phyloP scores from a whole-genome alignment of 1,284 basidiomycete species.

The Boletellus dicymbophilus region DNA sequence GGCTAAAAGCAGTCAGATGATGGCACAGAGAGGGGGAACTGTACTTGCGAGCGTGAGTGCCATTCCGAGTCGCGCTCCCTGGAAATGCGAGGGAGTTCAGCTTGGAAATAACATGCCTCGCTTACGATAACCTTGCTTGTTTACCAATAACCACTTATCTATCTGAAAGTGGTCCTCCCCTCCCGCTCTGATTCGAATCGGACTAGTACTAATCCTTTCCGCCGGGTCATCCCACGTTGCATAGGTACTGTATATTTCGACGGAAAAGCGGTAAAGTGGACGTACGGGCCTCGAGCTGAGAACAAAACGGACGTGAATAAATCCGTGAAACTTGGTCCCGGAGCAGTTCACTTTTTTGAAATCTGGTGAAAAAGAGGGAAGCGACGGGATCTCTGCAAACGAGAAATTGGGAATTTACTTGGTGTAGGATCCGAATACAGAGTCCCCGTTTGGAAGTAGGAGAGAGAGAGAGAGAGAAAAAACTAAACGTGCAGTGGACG shows the following conservation, averaged over 20 bases:
- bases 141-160: conserved; percentile 56
- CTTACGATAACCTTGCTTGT: conserved; percentile 56
- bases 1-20: background rate
- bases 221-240: conserved; percentile 31
- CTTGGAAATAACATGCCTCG: too few relatives aligned
- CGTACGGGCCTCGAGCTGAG: conserved; percentile 57
- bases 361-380: too few relatives aligned
- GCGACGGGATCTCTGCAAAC: too few relatives aligned
- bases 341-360: too few relatives aligned
- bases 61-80: conserved; percentile 78
- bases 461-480: too few relatives aligned
- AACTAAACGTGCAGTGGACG: too few relatives aligned
- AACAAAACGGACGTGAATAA: background rate
- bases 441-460: too few relatives aligned
- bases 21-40: conserved; percentile 1
- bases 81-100: background rate
- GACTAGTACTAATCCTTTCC: conserved; percentile 57
- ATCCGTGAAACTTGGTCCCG: too few relatives aligned
- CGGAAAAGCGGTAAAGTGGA: too few relatives aligned
- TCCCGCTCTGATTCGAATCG: conserved; percentile 6
- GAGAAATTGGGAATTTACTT: too few relatives aligned
- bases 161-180: conserved; percentile 45
- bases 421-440: too few relatives aligned
- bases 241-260: too few relatives aligned
- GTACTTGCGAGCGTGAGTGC: conserved; percentile 69